Percentiles rank a stretch among this genome's conserved stretches.
Conservation (phyloP, 495 filamentous ascomycete species). For the Lindgomyces ingoldianus region DNA sequence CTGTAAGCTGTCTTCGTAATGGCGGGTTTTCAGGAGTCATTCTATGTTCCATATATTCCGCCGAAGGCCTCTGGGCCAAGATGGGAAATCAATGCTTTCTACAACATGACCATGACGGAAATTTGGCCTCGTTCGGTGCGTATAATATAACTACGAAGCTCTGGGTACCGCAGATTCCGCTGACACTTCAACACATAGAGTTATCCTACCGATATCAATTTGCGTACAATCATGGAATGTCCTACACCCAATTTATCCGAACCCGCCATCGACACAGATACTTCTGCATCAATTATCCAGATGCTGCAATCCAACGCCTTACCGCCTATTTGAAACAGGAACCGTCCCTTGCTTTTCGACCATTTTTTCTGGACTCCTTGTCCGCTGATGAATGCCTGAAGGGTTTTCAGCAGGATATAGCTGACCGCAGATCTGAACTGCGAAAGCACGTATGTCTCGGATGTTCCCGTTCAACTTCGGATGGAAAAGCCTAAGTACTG, state of each 20-base stretch:
- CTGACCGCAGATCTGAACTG: neutral
- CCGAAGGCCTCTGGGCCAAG: conserved; percentile 14
- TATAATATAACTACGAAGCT: too few species aligned
- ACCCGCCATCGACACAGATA: conserved; percentile 13
- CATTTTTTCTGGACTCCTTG: conserved; percentile 21
- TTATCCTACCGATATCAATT: conserved; percentile 16
- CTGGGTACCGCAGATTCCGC: neutral
- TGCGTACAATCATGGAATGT: conserved; percentile 6
- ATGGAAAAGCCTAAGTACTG: neutral
- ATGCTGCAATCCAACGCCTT: neutral
- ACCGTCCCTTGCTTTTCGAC: neutral
- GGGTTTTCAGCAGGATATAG: neutral
- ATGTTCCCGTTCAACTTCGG: neutral
- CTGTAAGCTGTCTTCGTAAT: neutral
- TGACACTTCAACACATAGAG: neutral
- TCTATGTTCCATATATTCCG: conserved; percentile 1
- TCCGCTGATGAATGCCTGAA: conserved; percentile 15
- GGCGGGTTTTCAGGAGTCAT: conserved; percentile 12
- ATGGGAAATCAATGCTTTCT: conserved; percentile 17
- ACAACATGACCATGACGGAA: neutral
- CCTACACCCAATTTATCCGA: conserved; percentile 19
- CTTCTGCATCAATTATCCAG: conserved; percentile 31
- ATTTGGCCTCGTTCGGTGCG: conserved; percentile 18
- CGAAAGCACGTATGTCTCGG: conserved; percentile 5
- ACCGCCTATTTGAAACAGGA: neutral